Evolutionary conservation across 345 rosid species (phyloP).

Genomic region (Durio zibethinus): DNA sequence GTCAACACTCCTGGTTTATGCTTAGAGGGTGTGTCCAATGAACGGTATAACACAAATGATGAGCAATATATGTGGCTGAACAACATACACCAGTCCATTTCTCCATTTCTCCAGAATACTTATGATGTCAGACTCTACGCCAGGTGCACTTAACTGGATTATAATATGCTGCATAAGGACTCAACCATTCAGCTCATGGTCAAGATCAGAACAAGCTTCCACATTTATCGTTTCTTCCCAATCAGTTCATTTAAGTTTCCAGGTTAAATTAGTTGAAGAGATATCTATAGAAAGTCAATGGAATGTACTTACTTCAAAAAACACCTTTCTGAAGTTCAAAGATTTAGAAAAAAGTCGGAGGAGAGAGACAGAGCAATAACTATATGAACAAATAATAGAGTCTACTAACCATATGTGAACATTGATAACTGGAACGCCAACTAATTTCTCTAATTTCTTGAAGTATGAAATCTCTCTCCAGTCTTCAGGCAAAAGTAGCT

Average conservation of each 20-base stretch:
- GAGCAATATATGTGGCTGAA: background rate
- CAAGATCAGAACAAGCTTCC: background rate
- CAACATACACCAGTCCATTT: background rate
- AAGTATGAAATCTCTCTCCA: conserved; percentile 86
- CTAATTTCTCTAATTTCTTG: conserved; percentile 82
- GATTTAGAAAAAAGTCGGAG: background rate
- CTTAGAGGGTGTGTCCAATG: background rate
- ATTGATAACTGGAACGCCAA: conserved; percentile 96
- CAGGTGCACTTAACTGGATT: background rate
- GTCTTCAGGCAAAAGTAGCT: conserved; percentile 79
- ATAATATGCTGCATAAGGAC: background rate
- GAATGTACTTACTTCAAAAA: background rate
- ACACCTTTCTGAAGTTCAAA: background rate
- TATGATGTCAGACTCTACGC: background rate
- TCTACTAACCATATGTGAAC: conserved; percentile 88
- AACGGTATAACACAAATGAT: background rate
- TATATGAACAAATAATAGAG: background rate
- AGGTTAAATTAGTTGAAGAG: background rate
- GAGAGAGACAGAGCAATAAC: background rate
- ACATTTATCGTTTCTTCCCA: background rate
- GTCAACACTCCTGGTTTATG: background rate
- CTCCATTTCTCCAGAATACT: background rate
- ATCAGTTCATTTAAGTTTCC: background rate
- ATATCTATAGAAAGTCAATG: background rate
- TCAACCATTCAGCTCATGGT: background rate